Percentiles rank a stretch among this genome's conserved stretches.
Evolutionary conservation across 2,329 filamentous ascomycete genomes (phyloP).

Genomic region (Harringtonia aguacate): DNA sequence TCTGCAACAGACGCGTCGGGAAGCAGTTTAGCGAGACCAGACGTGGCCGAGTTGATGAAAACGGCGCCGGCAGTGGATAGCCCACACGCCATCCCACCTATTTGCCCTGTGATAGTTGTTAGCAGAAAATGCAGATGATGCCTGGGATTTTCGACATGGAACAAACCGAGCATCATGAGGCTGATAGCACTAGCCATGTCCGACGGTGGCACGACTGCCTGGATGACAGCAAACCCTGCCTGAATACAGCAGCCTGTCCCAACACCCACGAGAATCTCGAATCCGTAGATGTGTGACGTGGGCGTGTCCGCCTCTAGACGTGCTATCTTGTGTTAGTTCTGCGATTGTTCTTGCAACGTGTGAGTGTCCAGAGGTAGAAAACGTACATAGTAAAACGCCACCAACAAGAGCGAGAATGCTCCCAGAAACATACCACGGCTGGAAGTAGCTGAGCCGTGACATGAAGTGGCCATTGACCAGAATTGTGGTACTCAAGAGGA

Average conservation of each 20-base stretch:
- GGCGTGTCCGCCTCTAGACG: neutral
- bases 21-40: neutral
- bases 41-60: neutral
- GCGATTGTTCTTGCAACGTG: neutral
- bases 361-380: neutral
- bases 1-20: neutral
- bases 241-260: neutral
- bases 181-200: neutral
- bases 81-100: neutral
- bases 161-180: neutral
- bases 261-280: neutral
- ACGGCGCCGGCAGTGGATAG: neutral
- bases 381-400: neutral
- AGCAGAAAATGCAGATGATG: neutral
- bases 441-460: neutral
- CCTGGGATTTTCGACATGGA: neutral
- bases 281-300: neutral
- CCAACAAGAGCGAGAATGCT: neutral
- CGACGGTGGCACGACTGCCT: neutral
- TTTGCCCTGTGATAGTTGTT: neutral
- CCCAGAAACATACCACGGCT: neutral
- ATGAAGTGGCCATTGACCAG: neutral
- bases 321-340: neutral
- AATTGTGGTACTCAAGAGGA: constrained; percentile 18
- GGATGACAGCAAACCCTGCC: neutral